Conservation (phyloP, 805 yeast species). For the Myxozyma sirexii region DNA sequence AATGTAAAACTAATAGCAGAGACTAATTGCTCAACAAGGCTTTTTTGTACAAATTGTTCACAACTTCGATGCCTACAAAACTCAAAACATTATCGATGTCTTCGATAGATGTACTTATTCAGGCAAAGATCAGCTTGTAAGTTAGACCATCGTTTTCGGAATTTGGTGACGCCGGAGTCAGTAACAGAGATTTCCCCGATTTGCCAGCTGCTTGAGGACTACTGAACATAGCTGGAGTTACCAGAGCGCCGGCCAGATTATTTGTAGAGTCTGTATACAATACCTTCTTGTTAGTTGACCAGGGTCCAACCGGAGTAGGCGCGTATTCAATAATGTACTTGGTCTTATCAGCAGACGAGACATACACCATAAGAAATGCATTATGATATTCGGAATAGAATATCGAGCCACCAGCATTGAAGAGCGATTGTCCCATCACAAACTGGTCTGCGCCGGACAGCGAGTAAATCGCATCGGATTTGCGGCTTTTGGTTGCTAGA, state of each 20-base stretch:
- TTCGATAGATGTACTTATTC: neutral
- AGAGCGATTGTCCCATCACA: neutral
- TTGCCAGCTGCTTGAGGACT: neutral
- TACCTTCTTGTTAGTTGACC: slow-evolving; percentile 5
- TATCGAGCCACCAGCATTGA: slow-evolving; percentile 10
- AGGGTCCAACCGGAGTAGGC: slow-evolving; percentile 17
- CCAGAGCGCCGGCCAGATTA: slow-evolving; percentile 1
- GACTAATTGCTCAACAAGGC: too few species aligned
- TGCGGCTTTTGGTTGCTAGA: neutral
- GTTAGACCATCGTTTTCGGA: neutral
- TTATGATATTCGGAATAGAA: slow-evolving; percentile 16
- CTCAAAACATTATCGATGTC: too few species aligned
- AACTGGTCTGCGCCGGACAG: neutral
- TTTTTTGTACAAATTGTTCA: too few species aligned
- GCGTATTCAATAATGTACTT: slow-evolving; percentile 7
- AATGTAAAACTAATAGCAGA: too few species aligned
- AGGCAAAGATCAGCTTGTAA: slow-evolving; percentile 3
- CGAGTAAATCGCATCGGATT: slow-evolving; percentile 3
- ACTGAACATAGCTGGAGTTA: slow-evolving; percentile 7
- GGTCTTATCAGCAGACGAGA: neutral
- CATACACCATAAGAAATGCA: slow-evolving; percentile 13
- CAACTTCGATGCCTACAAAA: too few species aligned
- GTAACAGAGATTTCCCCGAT: neutral
- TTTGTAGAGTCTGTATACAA: slow-evolving; percentile 7
- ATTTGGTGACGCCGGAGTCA: slow-evolving; percentile 7